Evolutionary conservation across 2,329 filamentous ascomycete genomes (phyloP), one percentile per base, ranked within the genome.

Genomic region (Aspergillus brunneoviolaceus): DNA sequence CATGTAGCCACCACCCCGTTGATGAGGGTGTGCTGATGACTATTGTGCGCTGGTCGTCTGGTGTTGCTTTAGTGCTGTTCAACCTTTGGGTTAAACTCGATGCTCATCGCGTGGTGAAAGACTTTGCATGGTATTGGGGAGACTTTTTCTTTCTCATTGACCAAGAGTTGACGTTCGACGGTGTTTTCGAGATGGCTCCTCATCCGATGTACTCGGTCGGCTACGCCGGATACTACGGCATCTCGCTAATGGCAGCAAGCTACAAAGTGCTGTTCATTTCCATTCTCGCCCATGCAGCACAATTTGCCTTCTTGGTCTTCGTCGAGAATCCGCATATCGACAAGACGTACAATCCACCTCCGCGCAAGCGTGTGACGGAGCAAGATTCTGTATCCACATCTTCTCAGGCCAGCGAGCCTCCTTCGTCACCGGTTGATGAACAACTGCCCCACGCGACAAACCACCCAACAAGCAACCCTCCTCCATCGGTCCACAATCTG

Each of bases 111-210:
- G 95, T 99, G 53, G 95, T 99, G 73, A 98, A 98, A 78, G 95
- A 99, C 78, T 99, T 93, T 79, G 95, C 95, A 29, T 99, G 95
- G 95, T 99, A 98, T 79, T 99, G 95, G 95, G 95, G 95, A 63
- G 95, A 99, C 77, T 98, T 98, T 79, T 99, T 98, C 83, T 99
- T 92, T 78, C 88, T 99, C 72, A 91, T 99, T 75, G 95, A 99
- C 77, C 93, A 98, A 79, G 92, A 96, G 73, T 83, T 99, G 74
- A 98, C 93, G 53, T 99, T 99, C 76, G 95, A 99, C 73, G 95
- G 95, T 59, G 95, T 99, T 64, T 99, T 98, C 74, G 95, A 99
- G 79, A 96, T 99, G 89, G 95, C 95, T 21, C 95, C 95, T 33
- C 95, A 98, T 74, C 94, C 94, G 64, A 98, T 98, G 94, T 98